phyloP scores from a whole-genome alignment of 441 rosid species.

The Populus hybrid region DNA sequence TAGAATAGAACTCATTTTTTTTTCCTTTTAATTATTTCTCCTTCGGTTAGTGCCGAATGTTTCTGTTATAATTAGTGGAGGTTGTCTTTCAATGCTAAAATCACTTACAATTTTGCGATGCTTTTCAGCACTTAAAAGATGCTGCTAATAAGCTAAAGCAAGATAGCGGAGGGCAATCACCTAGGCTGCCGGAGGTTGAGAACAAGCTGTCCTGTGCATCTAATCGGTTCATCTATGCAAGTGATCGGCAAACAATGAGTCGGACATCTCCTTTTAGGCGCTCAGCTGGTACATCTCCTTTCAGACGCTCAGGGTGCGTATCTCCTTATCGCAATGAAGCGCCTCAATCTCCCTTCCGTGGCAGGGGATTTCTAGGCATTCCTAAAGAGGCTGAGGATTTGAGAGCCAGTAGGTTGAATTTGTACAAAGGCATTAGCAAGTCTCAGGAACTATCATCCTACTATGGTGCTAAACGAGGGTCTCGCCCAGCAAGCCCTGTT shows the following conservation, averaged over 20 bases:
- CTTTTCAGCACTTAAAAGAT: constrained; percentile 46
- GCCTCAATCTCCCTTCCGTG: constrained; percentile 51
- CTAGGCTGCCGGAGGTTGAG: constrained; percentile 30
- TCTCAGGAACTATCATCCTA: constrained; percentile 58
- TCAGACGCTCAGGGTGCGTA: constrained; percentile 37
- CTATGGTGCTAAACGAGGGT: constrained; percentile 29
- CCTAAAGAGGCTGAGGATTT: constrained; percentile 50
- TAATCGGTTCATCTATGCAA: constrained; percentile 35
- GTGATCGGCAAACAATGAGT: constrained; percentile 38
- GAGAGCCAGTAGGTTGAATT: constrained; percentile 37
- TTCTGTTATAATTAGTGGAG: constrained; percentile 16
- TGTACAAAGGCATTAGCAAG: constrained; percentile 42
- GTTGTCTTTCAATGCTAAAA: background rate
- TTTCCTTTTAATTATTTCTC: background rate
- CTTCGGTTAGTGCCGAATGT: background rate
- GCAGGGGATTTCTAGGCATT: constrained; percentile 47
- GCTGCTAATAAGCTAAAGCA: constrained; percentile 39
- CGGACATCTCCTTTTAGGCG: constrained; percentile 57
- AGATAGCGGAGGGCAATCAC: constrained; percentile 36
- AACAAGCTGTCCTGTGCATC: constrained; percentile 45
- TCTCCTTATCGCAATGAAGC: constrained; percentile 55
- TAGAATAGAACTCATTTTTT: background rate
- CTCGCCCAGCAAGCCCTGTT: constrained; percentile 42
- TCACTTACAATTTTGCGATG: constrained; percentile 12
- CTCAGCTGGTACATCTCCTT: constrained; percentile 48